Evolutionary conservation across 441 rosid genomes (phyloP).

Genomic region (Arabidopsis hybrid): DNA sequence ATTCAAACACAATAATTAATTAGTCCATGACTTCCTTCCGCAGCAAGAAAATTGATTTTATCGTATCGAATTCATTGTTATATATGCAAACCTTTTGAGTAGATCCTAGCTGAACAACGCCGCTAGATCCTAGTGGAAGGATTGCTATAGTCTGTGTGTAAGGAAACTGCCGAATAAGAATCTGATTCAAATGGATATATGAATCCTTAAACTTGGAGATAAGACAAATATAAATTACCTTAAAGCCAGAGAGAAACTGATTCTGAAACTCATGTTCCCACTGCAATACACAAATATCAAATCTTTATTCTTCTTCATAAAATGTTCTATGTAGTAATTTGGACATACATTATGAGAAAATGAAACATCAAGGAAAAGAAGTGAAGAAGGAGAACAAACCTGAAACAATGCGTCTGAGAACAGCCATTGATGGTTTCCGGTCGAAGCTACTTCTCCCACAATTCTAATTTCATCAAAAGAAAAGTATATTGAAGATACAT

Average conservation of each 20-base stretch:
- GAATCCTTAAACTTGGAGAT: slow-evolving; percentile 1
- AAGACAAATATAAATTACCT: slow-evolving; percentile 22
- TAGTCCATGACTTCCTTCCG: slow-evolving; percentile 36
- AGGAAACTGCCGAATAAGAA: slow-evolving; percentile 14
- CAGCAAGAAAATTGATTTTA: slow-evolving; percentile 4
- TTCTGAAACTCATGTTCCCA: slow-evolving; percentile 41
- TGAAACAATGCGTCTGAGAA: slow-evolving; percentile 60
- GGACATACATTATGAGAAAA: background rate
- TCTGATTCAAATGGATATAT: slow-evolving; percentile 12
- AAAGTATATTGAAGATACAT: slow-evolving; percentile 32
- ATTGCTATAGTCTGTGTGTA: slow-evolving; percentile 73
- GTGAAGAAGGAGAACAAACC: slow-evolving; percentile 47
- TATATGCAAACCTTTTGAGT: slow-evolving; percentile 63
- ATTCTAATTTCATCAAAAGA: slow-evolving; percentile 50
- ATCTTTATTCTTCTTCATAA: background rate
- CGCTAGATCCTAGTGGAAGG: slow-evolving; percentile 65
- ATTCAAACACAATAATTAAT: slow-evolving; percentile 8
- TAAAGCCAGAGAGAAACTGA: slow-evolving; percentile 42
- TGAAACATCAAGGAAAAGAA: background rate
- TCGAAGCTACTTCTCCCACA: slow-evolving; percentile 75
- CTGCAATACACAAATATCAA: slow-evolving; percentile 29
- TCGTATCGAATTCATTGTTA: background rate
- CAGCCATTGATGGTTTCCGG: slow-evolving; percentile 76
- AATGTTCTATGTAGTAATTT: background rate
- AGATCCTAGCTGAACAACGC: slow-evolving; percentile 87